Evolutionary conservation across 2,329 filamentous ascomycete species (phyloP).

Genomic region (Juglanconis oblonga): DNA sequence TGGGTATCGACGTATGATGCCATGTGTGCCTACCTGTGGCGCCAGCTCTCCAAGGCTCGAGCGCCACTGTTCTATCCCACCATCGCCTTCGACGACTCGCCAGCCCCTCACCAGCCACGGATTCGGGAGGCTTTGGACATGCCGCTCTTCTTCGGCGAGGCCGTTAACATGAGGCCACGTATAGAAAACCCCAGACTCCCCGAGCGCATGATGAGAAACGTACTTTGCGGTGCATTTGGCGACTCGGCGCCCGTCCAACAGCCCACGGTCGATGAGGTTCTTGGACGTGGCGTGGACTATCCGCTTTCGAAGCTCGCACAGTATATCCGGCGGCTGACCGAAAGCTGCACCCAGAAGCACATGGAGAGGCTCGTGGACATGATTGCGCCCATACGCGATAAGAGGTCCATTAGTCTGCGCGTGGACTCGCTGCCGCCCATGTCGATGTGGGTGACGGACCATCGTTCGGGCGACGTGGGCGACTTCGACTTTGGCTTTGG

Average conservation of each 20-base stretch:
- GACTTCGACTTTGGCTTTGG: conserved; percentile 35
- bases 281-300: conserved; percentile 27
- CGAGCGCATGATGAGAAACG: conserved; percentile 34
- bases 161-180: conserved; percentile 36
- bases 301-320: conserved; percentile 32
- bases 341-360: conserved; percentile 30
- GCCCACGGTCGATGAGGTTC: conserved; percentile 31
- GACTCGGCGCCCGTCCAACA: conserved; percentile 25
- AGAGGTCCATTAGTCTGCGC: conserved; percentile 30
- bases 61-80: conserved; percentile 31
- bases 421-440: conserved; percentile 34
- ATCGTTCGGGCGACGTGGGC: conserved; percentile 29
- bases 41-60: conserved; percentile 33
- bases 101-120: no score
- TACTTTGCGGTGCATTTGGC: conserved; percentile 29
- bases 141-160: conserved; percentile 33
- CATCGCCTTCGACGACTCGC: neutral
- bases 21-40: conserved; percentile 41
- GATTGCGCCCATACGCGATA: conserved; percentile 35
- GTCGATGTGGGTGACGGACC: conserved; percentile 33
- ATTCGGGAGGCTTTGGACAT: conserved; percentile 9
- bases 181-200: conserved; percentile 28
- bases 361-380: conserved; percentile 28
- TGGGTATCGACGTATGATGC: conserved; percentile 47
- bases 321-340: conserved; percentile 36